Evolutionary conservation across 1,284 basidiomycete genomes (phyloP).

Genomic region (Malassezia dermatis): DNA sequence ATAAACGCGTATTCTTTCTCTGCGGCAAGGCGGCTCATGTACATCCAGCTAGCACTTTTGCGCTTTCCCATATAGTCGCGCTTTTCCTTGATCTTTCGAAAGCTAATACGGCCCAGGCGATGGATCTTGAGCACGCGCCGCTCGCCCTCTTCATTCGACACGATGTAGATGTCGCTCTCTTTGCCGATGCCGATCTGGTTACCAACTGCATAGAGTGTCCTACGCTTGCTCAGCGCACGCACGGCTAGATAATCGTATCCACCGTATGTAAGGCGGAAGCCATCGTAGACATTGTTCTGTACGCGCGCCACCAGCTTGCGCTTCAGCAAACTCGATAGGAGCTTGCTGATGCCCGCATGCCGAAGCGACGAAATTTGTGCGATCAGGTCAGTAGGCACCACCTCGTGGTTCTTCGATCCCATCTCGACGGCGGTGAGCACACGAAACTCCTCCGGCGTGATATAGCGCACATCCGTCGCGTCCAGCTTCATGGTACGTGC

Average conservation of each 20-base stretch:
- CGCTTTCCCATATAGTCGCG: slow-evolving; percentile 92
- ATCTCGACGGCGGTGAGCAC: slow-evolving; percentile 93
- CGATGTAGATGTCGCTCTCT: slow-evolving; percentile 92
- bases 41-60: slow-evolving; percentile 97
- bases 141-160: slow-evolving; percentile 69
- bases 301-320: slow-evolving; percentile 79
- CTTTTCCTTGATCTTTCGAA: slow-evolving; percentile 91
- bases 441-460: slow-evolving; percentile 83
- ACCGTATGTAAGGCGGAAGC: slow-evolving; percentile 91
- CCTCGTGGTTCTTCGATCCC: slow-evolving; percentile 94
- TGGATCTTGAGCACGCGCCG: slow-evolving; percentile 87
- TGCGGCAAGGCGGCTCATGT: slow-evolving; percentile 89
- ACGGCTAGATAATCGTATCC: slow-evolving; percentile 94
- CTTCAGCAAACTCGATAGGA: slow-evolving; percentile 79
- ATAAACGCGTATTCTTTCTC: slow-evolving; percentile 98
- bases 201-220: slow-evolving; percentile 56
- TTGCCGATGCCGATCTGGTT: slow-evolving; percentile 98
- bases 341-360: slow-evolving; percentile 85
- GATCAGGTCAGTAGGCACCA: slow-evolving; percentile 79
- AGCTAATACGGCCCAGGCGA: slow-evolving; percentile 85
- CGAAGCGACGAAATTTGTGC: slow-evolving; percentile 81
- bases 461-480: slow-evolving; percentile 84
- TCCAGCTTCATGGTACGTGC: slow-evolving; percentile 65
- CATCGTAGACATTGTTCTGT: slow-evolving; percentile 89
- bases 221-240: slow-evolving; percentile 69